Conservation (phyloP, 2,329 filamentous ascomycete species). For the Aspergillus awamori region DNA sequence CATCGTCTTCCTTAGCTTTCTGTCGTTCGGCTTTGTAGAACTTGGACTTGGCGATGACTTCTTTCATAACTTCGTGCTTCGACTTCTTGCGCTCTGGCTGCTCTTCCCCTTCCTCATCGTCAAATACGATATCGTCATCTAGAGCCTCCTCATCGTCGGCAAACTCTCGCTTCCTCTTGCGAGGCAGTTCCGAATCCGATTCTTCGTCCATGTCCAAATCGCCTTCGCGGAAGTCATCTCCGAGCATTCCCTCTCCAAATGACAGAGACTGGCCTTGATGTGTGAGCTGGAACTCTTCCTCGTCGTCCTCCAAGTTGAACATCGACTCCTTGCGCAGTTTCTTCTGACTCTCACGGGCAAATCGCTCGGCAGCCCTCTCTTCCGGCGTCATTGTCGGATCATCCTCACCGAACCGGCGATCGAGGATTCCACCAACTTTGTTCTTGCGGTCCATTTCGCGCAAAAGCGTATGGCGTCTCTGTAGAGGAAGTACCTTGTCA, state of each 20-base stretch:
- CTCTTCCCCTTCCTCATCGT: conserved; percentile 55
- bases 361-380: conserved; percentile 87
- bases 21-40: conserved; percentile 93
- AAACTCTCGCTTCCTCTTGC: conserved; percentile 54
- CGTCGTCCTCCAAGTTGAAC: conserved; percentile 89
- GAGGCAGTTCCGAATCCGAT: conserved; percentile 56
- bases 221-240: conserved; percentile 79
- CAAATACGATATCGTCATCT: conserved; percentile 25
- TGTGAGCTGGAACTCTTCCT: conserved; percentile 71
- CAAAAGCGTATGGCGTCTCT: conserved; percentile 80
- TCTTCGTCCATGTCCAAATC: conserved; percentile 67
- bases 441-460: conserved; percentile 86
- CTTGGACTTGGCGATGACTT: conserved; percentile 97
- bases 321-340: conserved; percentile 74
- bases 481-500: conserved; percentile 17
- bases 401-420: conserved; percentile 93
- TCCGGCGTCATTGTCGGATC: conserved; percentile 93
- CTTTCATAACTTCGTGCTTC: conserved; percentile 97
- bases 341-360: conserved; percentile 82
- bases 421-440: conserved; percentile 88
- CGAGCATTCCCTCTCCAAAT: conserved; percentile 58
- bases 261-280: conserved; percentile 78
- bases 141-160: conserved; percentile 38
- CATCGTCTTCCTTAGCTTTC: conserved; percentile 87
- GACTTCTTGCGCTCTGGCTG: conserved; percentile 85